Evolutionary conservation across 2,329 filamentous ascomycete species (phyloP).

Genomic region (Pseudogymnoascus sp.): DNA sequence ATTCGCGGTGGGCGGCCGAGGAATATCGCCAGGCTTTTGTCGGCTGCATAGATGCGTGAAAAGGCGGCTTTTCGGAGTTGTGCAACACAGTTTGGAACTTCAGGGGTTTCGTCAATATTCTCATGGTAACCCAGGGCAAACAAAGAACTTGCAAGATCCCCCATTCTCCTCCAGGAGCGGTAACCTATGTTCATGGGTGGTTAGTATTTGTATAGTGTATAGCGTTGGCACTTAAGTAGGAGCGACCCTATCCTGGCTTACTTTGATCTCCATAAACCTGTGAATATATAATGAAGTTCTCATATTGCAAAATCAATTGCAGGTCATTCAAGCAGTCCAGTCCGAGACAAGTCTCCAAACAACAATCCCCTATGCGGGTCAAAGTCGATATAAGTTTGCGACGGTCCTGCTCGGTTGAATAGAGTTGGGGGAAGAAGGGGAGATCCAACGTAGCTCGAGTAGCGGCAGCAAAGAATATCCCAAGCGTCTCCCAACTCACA

Average conservation of each 20-base stretch:
- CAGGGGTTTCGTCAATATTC: constrained; percentile 25
- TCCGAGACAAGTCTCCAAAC: constrained; percentile 20
- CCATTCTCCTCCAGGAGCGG: constrained; percentile 38
- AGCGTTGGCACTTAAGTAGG: background rate
- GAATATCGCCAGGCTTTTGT: constrained; percentile 41
- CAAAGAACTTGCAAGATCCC: constrained; percentile 38
- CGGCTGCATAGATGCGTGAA: constrained; percentile 35
- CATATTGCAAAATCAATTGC: constrained; percentile 38
- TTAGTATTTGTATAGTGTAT: background rate
- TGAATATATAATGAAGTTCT: constrained; percentile 39
- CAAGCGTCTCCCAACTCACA: constrained; percentile 12
- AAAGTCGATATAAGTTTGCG: constrained; percentile 16
- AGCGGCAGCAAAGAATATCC: constrained; percentile 12
- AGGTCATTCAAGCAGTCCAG: constrained; percentile 35
- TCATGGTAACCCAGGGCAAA: constrained; percentile 41
- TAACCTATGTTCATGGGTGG: constrained; percentile 30
- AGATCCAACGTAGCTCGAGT: constrained; percentile 19
- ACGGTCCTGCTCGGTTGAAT: constrained; percentile 15
- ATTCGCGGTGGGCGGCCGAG: constrained; percentile 42
- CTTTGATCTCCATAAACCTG: constrained; percentile 37
- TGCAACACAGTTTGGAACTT: constrained; percentile 28
- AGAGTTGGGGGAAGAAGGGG: constrained; percentile 11
- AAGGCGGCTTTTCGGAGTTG: constrained; percentile 35
- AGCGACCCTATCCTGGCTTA: constrained; percentile 20
- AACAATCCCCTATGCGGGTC: constrained; percentile 19